Conservation (phyloP, 1,139 yeast species). For the Suhomyces guaymorum region DNA sequence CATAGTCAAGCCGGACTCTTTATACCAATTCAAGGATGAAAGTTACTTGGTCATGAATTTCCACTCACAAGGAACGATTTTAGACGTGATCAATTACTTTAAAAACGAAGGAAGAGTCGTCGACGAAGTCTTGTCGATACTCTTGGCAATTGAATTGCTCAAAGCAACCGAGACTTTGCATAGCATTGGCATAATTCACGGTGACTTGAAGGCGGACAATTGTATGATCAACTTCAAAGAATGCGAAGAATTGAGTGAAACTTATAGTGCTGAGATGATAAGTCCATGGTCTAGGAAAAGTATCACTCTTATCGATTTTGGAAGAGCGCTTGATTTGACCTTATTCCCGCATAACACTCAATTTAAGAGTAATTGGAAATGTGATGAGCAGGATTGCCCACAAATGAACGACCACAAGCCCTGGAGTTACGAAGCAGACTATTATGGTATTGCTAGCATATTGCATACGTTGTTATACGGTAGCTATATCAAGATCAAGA, state of each 20-base stretch:
- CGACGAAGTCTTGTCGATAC: constrained; percentile 68
- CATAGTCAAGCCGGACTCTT: constrained; percentile 52
- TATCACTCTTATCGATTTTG: constrained; percentile 75
- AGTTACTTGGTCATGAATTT: constrained; percentile 73
- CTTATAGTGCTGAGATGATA: constrained; percentile 33
- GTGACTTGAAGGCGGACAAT: constrained; percentile 84
- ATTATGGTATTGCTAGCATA: constrained; percentile 78
- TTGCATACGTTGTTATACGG: constrained; percentile 76
- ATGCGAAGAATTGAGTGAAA: constrained; percentile 21
- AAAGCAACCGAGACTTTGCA: constrained; percentile 66
- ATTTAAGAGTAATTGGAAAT: constrained; percentile 63
- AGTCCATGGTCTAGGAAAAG: constrained; percentile 58
- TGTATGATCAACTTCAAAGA: constrained; percentile 66
- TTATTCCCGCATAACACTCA: constrained; percentile 50
- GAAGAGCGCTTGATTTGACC: constrained; percentile 73
- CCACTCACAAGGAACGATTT: constrained; percentile 69
- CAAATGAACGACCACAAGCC: constrained; percentile 63
- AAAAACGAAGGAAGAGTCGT: constrained; percentile 30
- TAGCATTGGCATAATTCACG: constrained; percentile 68
- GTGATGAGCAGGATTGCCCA: constrained; percentile 75
- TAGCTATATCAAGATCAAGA: constrained; percentile 51
- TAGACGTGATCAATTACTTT: constrained; percentile 65
- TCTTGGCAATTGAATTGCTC: constrained; percentile 63
- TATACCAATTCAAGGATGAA: constrained; percentile 67
- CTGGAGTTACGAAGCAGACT: constrained; percentile 85